Conservation (phyloP, 495 filamentous ascomycete genomes). For the Podospora sp. region DNA sequence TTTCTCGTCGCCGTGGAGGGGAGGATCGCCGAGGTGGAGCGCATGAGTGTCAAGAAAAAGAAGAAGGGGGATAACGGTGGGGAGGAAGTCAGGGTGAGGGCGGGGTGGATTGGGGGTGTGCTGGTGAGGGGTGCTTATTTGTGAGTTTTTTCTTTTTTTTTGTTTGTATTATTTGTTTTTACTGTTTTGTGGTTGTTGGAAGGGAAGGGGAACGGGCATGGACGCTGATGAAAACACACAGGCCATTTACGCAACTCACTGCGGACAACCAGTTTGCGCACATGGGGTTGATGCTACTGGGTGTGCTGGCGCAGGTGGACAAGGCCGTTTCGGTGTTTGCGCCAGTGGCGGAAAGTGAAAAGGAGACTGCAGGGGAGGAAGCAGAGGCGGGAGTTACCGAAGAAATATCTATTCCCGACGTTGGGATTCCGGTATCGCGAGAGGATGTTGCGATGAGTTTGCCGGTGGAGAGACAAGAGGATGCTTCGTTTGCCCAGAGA, state of each 20-base stretch:
- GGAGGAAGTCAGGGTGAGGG: conserved; percentile 24
- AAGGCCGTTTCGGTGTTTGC: conserved; percentile 38
- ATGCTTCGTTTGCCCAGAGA: conserved; percentile 5
- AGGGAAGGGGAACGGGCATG: not conserved
- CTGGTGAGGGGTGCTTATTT: conserved; percentile 41
- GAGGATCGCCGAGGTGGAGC: conserved; percentile 11
- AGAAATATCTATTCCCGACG: not conserved
- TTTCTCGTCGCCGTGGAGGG: conserved; percentile 48
- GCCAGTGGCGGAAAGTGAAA: not conserved
- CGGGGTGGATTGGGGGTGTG: conserved; percentile 21
- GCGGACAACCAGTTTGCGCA: conserved; percentile 75
- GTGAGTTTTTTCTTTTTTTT: conserved; percentile 25
- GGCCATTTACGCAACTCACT: conserved; percentile 69
- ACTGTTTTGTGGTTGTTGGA: too few relatives aligned
- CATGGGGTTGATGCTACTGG: conserved; percentile 76
- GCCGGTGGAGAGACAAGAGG: not conserved
- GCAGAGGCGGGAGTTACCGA: conserved; percentile 29
- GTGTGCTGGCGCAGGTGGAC: conserved; percentile 62
- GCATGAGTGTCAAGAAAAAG: conserved; percentile 21
- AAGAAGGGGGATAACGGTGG: conserved; percentile 2
- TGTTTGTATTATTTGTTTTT: too few relatives aligned
- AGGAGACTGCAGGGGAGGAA: conserved; percentile 7
- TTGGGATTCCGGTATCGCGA: not conserved
- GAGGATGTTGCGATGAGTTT: conserved; percentile 6
- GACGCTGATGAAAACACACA: conserved; percentile 15